phyloP scores from a whole-genome alignment of 2,329 filamentous ascomycete species.

The Claviceps purpurea region DNA sequence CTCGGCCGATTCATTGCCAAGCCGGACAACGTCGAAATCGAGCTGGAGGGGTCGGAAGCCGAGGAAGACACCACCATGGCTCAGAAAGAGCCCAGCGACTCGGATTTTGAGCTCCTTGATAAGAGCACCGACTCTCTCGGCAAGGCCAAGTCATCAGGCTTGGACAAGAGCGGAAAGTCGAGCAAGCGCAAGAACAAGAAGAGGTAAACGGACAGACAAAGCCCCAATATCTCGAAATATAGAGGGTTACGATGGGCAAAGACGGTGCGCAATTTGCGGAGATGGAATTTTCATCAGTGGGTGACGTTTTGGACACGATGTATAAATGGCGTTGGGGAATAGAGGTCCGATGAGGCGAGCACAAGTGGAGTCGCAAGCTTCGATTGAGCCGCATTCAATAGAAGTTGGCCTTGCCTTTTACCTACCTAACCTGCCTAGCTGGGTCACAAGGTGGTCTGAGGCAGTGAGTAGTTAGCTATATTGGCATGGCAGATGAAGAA shows the following conservation, averaged over 20 bases:
- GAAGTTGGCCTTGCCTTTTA: not conserved
- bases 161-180: constrained; percentile 22
- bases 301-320: constrained; percentile 1
- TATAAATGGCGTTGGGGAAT: not conserved
- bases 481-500: not conserved
- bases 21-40: constrained; percentile 19
- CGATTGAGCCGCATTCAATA: too few relatives aligned
- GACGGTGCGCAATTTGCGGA: not conserved
- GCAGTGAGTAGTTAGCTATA: not conserved
- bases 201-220: not conserved
- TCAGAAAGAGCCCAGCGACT: constrained; percentile 41
- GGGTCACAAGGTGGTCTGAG: not conserved
- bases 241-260: not conserved
- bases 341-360: not conserved
- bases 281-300: not conserved
- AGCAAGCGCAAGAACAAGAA: constrained; percentile 8
- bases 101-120: constrained; percentile 50
- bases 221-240: not conserved
- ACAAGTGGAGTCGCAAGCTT: not conserved
- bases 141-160: constrained; percentile 36
- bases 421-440: not conserved
- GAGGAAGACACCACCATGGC: constrained; percentile 35
- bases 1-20: constrained; percentile 35
- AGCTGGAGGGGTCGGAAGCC: constrained; percentile 25
- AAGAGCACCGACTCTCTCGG: constrained; percentile 44